A percentile compares a stretch with the other conserved stretches of the same genome.
phyloP scores from a whole-genome alignment of 495 filamentous ascomycete species.

The Neurospora sp. region DNA sequence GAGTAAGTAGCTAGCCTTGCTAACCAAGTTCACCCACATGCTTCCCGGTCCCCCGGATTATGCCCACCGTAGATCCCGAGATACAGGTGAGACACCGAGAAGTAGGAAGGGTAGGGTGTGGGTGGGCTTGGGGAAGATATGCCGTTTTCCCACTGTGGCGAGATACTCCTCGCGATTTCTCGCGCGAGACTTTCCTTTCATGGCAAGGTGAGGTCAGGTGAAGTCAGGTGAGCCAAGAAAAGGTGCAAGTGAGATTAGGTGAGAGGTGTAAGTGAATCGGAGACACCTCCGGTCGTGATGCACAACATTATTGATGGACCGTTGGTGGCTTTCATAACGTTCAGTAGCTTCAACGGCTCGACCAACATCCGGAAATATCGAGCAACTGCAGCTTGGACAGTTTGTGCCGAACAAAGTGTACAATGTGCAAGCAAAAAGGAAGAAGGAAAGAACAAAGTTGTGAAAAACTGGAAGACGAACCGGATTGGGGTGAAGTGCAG shows the following conservation, averaged over 20 bases:
- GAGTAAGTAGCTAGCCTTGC: not conserved
- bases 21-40: not conserved
- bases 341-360: not conserved
- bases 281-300: not conserved
- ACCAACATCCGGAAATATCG: not conserved
- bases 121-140: not conserved
- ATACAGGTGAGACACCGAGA: not conserved
- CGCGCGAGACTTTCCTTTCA: not conserved
- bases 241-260: not conserved
- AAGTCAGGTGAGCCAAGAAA: not conserved
- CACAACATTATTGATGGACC: not conserved
- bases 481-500: not conserved
- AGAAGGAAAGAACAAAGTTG: not conserved
- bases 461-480: not conserved
- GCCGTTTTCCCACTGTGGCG: not conserved
- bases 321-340: not conserved
- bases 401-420: not conserved
- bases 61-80: not conserved
- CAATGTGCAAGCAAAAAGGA: not conserved
- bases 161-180: not conserved
- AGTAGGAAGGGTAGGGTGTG: not conserved
- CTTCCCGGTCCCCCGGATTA: not conserved
- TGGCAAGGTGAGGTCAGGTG: not conserved
- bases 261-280: not conserved
- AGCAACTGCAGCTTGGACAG: not conserved